Conservation (phyloP, 768 basidiomycete species). For the Hericium alpestre region DNA sequence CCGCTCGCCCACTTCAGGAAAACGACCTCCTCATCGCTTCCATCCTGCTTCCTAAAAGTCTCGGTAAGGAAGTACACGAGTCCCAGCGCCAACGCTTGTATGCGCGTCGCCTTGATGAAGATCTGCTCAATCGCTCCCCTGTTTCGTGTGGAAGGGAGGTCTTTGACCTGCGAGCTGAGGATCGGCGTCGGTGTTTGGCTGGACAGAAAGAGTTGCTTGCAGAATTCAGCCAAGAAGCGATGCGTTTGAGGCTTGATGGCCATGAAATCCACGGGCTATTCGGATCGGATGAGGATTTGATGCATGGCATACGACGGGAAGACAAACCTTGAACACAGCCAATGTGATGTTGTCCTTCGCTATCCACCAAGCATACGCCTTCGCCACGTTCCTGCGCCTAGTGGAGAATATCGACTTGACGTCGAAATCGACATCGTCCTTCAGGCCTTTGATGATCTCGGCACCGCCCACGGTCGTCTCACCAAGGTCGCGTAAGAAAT, state of each 20-base stretch:
- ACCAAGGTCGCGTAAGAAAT: slow-evolving; percentile 86
- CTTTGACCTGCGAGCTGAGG: slow-evolving; percentile 27
- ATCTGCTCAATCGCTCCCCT: slow-evolving; percentile 62
- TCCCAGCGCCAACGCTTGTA: slow-evolving; percentile 62
- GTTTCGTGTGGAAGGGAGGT: slow-evolving; percentile 36
- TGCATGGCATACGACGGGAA: neutral
- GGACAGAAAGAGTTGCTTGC: slow-evolving; percentile 59
- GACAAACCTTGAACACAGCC: slow-evolving; percentile 68
- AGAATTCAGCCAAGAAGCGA: slow-evolving; percentile 60
- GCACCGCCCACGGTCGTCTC: slow-evolving; percentile 74
- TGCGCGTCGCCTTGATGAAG: slow-evolving; percentile 62
- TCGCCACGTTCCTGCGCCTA: slow-evolving; percentile 64
- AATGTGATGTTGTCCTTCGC: slow-evolving; percentile 72
- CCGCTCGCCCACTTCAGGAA: slow-evolving; percentile 58
- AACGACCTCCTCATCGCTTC: slow-evolving; percentile 23
- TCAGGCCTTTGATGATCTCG: slow-evolving; percentile 55
- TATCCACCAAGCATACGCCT: slow-evolving; percentile 87
- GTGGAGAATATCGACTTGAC: slow-evolving; percentile 44
- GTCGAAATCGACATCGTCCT: slow-evolving; percentile 35
- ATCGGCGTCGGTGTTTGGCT: slow-evolving; percentile 69
- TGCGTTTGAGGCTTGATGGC: slow-evolving; percentile 50
- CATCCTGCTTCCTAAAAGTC: slow-evolving; percentile 28
- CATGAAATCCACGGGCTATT: slow-evolving; percentile 82
- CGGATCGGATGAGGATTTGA: neutral
- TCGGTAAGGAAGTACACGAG: slow-evolving; percentile 58